These are phyloP conservation scores for Gossypium rotundifolium DNA, from an alignment of 345 rosid genomes.

Conservation along the genomic window DNA sequence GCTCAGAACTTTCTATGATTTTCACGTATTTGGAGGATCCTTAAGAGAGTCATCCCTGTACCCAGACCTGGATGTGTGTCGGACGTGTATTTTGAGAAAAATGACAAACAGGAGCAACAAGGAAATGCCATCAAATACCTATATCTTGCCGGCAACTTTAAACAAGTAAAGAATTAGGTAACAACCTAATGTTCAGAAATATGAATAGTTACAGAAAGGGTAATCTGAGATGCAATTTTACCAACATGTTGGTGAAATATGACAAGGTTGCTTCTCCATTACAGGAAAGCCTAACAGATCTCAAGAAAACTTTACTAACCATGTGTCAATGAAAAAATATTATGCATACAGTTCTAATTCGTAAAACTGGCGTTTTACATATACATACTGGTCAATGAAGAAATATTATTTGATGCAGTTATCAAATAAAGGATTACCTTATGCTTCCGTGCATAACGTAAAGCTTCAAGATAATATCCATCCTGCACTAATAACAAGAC, in stretches of 20 bases:
- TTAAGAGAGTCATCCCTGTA: not conserved
- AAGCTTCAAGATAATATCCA: constrained; percentile 85
- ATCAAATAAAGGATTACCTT: constrained; percentile 49
- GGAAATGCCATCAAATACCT: constrained; percentile 3
- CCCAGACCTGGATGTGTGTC: not conserved
- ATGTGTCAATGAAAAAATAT: not conserved
- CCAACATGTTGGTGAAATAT: not conserved
- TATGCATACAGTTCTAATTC: not conserved
- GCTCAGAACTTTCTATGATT: not conserved
- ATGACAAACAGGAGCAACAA: not conserved
- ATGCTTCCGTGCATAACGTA: constrained; percentile 76
- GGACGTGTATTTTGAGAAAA: not conserved
- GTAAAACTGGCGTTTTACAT: constrained; percentile 1
- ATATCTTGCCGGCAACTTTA: not conserved
- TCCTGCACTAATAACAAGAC: constrained; percentile 69
- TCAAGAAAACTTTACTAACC: not conserved
- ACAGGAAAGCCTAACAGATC: not conserved
- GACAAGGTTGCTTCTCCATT: not conserved
- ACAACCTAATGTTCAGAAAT: not conserved
- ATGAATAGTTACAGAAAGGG: not conserved
- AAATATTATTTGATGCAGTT: not conserved
- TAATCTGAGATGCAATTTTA: not conserved
- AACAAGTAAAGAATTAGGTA: constrained; percentile 1
- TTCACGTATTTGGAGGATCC: not conserved
- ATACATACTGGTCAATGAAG: too few species aligned